Base-by-base conservation (phyloP, 2,329 filamentous ascomycete species). In the Colletotrichum australisinense region DNA sequence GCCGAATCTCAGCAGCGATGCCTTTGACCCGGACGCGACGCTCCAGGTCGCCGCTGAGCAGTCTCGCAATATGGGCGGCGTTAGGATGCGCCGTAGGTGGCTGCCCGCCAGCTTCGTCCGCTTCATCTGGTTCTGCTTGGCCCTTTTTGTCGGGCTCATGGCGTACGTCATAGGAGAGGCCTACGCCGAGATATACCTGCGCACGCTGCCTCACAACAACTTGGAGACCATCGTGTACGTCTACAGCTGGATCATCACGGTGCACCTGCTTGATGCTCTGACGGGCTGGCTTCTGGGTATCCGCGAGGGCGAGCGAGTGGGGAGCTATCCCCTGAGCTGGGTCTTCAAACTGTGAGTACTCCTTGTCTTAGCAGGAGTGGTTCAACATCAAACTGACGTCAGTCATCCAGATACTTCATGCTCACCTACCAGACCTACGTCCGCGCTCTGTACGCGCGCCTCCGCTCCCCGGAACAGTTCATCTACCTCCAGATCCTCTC, bases 361-460 rank as follows among this genome's bases (percentile, higher is more conserved):
- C 7, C 22, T 62, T 22, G 53, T 24, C 9, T 59, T 5, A 1
- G 30, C 7, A 11, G 5, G 11, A 6, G 32, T 16, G 42, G 46
- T 26, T 16, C 35, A n/a, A 14, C 38, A 32, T 24, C 7, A 6
- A 42, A 42, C 26, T 57, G 77, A 78, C 26, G 24, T 24, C 14
- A n/a, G 7, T 11, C 4, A 60, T 30, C 42, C 75, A 90, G 88
- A 60, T 92, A 92, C 80, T 93, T 92, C 79, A 90, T 90, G 85
- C 82, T 93, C 64, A 93, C 91, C 6, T 93, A 93, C 80, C 91
- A 93, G 81, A 93, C 91, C 5, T 93, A 93, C 81, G 91, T 93
- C 14, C 90, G 91, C 65, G 90, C 91, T 12, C 81, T 93, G 71
- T 93, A 93, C 79, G 91, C 91, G 16, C 90, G 91, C 22, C 87